These are phyloP conservation scores for Rhododendron ferrugineum DNA, from an alignment of 148 eudicot genomes.

Conservation along the genomic window DNA sequence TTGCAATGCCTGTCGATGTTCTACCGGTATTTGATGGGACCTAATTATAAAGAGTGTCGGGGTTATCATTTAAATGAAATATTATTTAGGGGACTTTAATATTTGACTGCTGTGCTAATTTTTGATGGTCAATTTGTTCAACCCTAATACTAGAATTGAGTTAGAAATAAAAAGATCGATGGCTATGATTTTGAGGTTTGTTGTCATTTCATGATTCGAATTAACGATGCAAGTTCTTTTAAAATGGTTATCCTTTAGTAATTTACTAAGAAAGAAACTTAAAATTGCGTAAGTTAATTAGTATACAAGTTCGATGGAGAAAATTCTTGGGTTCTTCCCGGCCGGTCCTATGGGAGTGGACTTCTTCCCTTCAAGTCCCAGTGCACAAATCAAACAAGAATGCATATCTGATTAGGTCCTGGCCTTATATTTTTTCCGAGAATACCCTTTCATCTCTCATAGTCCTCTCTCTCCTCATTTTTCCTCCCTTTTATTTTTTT, in stretches of 20 bases:
- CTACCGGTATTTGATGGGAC: background rate
- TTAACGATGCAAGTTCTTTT: background rate
- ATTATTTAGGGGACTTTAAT: background rate
- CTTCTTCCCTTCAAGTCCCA: no score
- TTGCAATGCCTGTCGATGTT: background rate
- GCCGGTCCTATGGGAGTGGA: no score
- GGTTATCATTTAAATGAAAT: background rate
- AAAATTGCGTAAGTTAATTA: no score
- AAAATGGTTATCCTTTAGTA: background rate
- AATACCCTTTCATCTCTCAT: no score
- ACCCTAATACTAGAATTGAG: background rate
- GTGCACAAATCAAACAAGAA: no score
- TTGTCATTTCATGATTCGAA: background rate
- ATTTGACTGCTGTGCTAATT: background rate
- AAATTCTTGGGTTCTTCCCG: no score
- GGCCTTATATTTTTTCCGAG: no score
- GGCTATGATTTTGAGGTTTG: background rate
- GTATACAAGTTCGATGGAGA: background rate
- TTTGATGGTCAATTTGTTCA: background rate
- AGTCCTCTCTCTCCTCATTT: no score
- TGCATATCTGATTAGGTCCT: no score
- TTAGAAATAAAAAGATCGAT: background rate
- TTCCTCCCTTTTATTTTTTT: no score
- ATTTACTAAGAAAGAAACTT: background rate
- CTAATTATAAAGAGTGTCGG: background rate